A percentile compares a stretch with the other conserved stretches of the same genome.
phyloP scores from a whole-genome alignment of 2,329 filamentous ascomycete genomes.

The Diaporthe ampelina region DNA sequence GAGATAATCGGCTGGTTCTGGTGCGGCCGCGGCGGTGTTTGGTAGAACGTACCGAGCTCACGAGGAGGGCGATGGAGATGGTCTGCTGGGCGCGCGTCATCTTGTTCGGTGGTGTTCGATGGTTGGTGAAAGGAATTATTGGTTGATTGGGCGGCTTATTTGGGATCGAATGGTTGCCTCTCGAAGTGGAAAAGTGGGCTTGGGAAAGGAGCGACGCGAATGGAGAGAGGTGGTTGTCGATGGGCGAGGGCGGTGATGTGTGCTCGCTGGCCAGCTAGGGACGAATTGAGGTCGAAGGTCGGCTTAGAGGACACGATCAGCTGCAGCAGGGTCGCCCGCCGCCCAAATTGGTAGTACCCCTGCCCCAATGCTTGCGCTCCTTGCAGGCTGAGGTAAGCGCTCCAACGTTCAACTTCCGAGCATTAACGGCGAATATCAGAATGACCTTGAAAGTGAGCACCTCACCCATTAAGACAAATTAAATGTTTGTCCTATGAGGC shows the following conservation, averaged over 20 bases:
- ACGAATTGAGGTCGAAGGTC: constrained; percentile 1
- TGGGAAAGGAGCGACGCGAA: constrained; percentile 41
- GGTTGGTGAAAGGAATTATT: background rate
- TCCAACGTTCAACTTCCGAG: background rate
- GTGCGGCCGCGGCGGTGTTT: constrained; percentile 3
- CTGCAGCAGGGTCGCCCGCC: constrained; percentile 25
- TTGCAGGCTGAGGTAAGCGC: constrained; percentile 20
- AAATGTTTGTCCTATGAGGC: background rate
- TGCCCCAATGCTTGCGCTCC: background rate
- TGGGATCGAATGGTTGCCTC: constrained; percentile 2
- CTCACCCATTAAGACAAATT: background rate
- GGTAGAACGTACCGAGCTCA: constrained; percentile 80
- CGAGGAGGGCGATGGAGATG: constrained; percentile 86
- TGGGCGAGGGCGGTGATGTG: constrained; percentile 3
- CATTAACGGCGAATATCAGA: background rate
- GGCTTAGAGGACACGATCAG: constrained; percentile 34
- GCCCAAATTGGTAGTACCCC: background rate
- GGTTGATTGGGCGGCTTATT: background rate
- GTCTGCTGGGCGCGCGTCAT: constrained; percentile 98
- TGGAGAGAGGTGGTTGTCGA: background rate
- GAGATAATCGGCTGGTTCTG: background rate
- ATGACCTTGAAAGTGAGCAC: too few species aligned
- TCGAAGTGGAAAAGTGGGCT: constrained; percentile 10
- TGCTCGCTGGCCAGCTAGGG: background rate
- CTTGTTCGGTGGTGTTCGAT: constrained; percentile 50